These are phyloP conservation scores for Starmerella khaoyaiensis DNA, from an alignment of 805 yeast species.

Conservation along the genomic window DNA sequence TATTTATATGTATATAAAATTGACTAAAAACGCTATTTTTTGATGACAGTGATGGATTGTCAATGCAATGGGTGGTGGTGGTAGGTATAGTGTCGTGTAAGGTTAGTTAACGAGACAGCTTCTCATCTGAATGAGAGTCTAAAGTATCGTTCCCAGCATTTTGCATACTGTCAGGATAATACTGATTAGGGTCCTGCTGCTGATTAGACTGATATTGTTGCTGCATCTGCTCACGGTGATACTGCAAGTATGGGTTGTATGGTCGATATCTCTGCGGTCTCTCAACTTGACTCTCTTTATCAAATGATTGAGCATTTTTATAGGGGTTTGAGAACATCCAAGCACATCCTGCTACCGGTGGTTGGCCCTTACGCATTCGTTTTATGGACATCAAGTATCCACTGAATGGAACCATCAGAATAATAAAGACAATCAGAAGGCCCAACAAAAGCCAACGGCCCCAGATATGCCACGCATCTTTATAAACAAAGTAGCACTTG, in stretches of 20 bases:
- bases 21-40: too few relatives aligned
- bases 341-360: slow-evolving; percentile 19
- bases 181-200: slow-evolving; percentile 3
- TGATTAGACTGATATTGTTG: slow-evolving; percentile 1
- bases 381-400: slow-evolving; percentile 20
- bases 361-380: slow-evolving; percentile 13
- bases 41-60: too few relatives aligned
- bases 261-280: slow-evolving; percentile 15
- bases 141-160: too few relatives aligned
- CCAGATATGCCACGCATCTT: slow-evolving; percentile 25
- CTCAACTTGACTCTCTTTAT: slow-evolving; percentile 4
- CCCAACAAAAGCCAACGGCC: slow-evolving; percentile 30
- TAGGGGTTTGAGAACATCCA: slow-evolving; percentile 22
- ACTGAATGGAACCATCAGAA: slow-evolving; percentile 19
- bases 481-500: slow-evolving; percentile 16
- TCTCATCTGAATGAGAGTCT: too few relatives aligned
- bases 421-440: slow-evolving; percentile 20
- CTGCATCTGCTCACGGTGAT: slow-evolving; percentile 9
- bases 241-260: slow-evolving; percentile 13
- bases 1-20: too few relatives aligned
- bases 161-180: not conserved
- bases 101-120: too few relatives aligned
- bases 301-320: slow-evolving; percentile 10
- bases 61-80: too few relatives aligned
- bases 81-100: too few relatives aligned